Conservation (phyloP, 2,329 filamentous ascomycete genomes). For the Thielaviopsis punctulata region DNA sequence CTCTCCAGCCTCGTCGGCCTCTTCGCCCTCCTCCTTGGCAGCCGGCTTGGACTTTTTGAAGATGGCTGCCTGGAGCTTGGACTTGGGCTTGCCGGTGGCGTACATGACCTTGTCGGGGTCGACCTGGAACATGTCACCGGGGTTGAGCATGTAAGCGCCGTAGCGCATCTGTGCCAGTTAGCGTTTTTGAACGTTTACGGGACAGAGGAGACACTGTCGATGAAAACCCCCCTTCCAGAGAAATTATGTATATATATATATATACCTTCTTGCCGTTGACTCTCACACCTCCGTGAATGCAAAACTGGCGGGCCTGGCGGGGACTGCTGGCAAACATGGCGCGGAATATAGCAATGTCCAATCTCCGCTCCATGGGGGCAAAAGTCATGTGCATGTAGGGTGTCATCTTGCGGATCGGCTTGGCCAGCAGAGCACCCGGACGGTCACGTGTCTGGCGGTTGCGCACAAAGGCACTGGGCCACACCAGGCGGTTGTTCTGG, state of each 20-base stretch:
- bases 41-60: constrained; percentile 8
- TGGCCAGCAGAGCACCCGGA: constrained; percentile 19
- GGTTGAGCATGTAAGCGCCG: constrained; percentile 86
- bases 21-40: constrained; percentile 14
- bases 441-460: constrained; percentile 6
- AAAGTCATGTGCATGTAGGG: constrained; percentile 97
- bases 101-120: constrained; percentile 75
- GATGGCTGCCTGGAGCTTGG: constrained; percentile 15
- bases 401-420: constrained; percentile 32
- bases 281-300: constrained; percentile 79
- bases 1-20: constrained; percentile 16
- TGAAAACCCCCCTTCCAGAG: too few species aligned
- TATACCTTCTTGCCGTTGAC: constrained; percentile 90
- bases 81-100: constrained; percentile 63
- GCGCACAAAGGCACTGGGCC: constrained; percentile 6
- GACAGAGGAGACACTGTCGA: too few species aligned
- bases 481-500: neutral
- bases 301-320: constrained; percentile 84
- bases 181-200: too few species aligned
- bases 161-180: constrained; percentile 54
- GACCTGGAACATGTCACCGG: constrained; percentile 96
- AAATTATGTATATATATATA: too few species aligned
- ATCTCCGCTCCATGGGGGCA: constrained; percentile 71
- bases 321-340: constrained; percentile 87
- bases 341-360: constrained; percentile 90